Evolutionary conservation across 2,329 filamentous ascomycete genomes (phyloP), one percentile per base, ranked within the genome.

Genomic region (Fusarium denticulatum): DNA sequence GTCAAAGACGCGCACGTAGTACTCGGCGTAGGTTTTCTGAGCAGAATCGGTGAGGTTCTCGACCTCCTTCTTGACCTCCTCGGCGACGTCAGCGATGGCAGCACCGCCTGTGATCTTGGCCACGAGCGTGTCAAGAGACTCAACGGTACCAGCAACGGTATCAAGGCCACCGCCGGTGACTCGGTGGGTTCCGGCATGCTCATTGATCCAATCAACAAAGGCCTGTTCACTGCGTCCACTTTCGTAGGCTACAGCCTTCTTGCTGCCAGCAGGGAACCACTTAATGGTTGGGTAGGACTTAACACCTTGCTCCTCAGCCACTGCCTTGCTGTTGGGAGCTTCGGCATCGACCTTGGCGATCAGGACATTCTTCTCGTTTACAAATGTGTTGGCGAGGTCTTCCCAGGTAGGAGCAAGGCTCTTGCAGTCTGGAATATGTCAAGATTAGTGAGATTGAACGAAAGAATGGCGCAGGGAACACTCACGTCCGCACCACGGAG

Each of bases 401-500:
- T 99, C 96, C 94, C 95, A 99, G 76, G 87, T 89, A 49, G 96
- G 96, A 55, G 95, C 95, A 72, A 99, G 92, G 79, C 80, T 92
- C 88, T 99, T 99, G 93, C 96, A 99, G 90, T 99, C 96, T 98
- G 24, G 7, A 40, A 39, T 16, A 81, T 20, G 42, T 61, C 36
- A 59, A 30, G 47, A 24, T 70, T 57, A 76, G 69, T 34, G n/a
- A 52, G 60, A 53, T 59, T 47, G 50, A 28, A 39, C 24, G 24
- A 34, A 9, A 15, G 24, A 14, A 55, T n/a, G 26, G 45, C 32
- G 30, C 12, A 40, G 16, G 24, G 40, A 24, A 34, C 55, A 93
- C 95, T 85, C 90, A 98, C 96, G 96, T 83, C 96, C 96, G 85
- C 96, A 99, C 96, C 96, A 98, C 60, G 96, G 95, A 60, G 96